Evolutionary conservation across 257 asterid genomes (phyloP).

Genomic region (Hygrophila difformis): DNA sequence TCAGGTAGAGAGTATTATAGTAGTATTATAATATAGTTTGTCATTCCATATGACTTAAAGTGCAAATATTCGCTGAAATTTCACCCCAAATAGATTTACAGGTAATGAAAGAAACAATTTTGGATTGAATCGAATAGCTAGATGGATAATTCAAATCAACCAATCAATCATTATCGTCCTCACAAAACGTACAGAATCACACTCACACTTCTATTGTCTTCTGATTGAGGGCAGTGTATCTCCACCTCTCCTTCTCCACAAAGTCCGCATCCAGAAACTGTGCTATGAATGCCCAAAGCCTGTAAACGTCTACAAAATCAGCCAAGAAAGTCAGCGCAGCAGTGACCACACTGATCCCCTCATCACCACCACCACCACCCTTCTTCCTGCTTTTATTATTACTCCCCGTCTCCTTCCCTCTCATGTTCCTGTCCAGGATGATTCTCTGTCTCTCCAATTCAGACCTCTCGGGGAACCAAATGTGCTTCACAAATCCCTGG

Average conservation of each 20-base stretch:
- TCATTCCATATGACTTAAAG: no score
- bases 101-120: neutral
- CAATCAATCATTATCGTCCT: neutral
- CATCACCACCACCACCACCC: neutral
- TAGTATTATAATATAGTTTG: no score
- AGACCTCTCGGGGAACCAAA: slow-evolving; percentile 55
- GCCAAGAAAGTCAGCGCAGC: slow-evolving; percentile 72
- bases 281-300: slow-evolving; percentile 77
- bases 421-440: slow-evolving; percentile 25
- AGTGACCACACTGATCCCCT: slow-evolving; percentile 49
- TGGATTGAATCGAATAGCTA: neutral
- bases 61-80: neutral
- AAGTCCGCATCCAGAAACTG: slow-evolving; percentile 88
- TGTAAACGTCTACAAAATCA: slow-evolving; percentile 68
- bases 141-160: neutral
- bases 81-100: neutral
- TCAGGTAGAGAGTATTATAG: no score
- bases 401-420: slow-evolving; percentile 20
- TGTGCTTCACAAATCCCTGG: slow-evolving; percentile 43
- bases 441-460: slow-evolving; percentile 37
- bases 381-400: slow-evolving; percentile 21
- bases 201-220: slow-evolving; percentile 60
- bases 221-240: slow-evolving; percentile 78
- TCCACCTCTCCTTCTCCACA: slow-evolving; percentile 93
- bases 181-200: neutral